A percentile compares a stretch with the other conserved stretches of the same genome.
Conservation (phyloP, 257 asterid genomes). For the Linaria vulgaris region DNA sequence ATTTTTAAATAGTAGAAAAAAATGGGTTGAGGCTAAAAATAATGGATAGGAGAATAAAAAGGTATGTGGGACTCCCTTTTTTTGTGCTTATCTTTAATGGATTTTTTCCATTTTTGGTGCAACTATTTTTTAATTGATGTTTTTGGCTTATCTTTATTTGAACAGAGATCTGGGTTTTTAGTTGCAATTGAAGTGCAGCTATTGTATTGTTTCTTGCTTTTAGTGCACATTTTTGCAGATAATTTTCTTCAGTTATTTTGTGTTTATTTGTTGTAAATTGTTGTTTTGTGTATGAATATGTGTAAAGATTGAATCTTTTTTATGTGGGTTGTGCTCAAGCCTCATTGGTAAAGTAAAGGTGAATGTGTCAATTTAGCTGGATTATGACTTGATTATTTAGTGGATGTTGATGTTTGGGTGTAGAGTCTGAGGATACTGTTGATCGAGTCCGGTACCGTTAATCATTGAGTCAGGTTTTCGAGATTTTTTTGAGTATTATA, state of each 20-base stretch:
- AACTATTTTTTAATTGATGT: not conserved
- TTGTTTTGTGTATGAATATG: too few relatives aligned
- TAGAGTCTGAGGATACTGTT: too few relatives aligned
- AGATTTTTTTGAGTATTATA: too few relatives aligned
- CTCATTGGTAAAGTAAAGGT: not conserved
- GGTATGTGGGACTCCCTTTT: constrained; percentile 27
- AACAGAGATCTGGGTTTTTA: not conserved
- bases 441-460: too few relatives aligned
- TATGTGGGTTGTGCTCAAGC: too few relatives aligned
- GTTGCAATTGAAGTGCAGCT: too few relatives aligned
- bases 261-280: too few relatives aligned
- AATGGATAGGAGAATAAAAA: constrained; percentile 1
- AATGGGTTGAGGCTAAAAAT: constrained; percentile 10
- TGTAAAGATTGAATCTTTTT: too few relatives aligned
- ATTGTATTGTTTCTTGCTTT: not conserved
- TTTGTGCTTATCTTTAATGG: constrained; percentile 9
- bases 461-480: too few relatives aligned
- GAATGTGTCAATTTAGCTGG: too few relatives aligned
- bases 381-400: too few relatives aligned
- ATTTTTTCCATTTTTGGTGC: not conserved
- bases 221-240: not conserved
- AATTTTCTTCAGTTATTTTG: not conserved
- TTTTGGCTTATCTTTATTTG: not conserved
- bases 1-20: not conserved
- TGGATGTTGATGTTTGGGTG: too few relatives aligned